These are phyloP conservation scores for Solanum virginianum DNA, from an alignment of 257 asterid species.

Conservation along the genomic window DNA sequence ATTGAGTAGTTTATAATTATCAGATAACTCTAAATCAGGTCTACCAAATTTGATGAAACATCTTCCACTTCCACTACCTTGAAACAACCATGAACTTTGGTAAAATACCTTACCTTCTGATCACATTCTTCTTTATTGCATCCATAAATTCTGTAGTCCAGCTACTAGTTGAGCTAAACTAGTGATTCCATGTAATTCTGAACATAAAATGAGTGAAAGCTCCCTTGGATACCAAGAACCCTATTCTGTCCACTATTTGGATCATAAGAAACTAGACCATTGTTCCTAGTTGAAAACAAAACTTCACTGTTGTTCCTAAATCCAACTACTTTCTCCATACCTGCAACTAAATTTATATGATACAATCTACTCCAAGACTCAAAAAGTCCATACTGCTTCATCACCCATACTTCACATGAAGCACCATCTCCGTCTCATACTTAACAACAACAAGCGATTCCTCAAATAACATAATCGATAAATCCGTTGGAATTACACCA, in stretches of 20 bases:
- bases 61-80: not conserved
- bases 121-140: not conserved
- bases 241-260: not conserved
- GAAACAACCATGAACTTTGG: not conserved
- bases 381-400: slow-evolving; percentile 34
- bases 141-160: not conserved
- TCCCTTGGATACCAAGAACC: slow-evolving; percentile 26
- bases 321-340: slow-evolving; percentile 21
- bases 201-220: slow-evolving; percentile 4
- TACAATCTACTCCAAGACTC: slow-evolving; percentile 43
- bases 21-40: not conserved
- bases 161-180: slow-evolving; percentile 11
- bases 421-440: not conserved
- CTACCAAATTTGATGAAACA: not conserved
- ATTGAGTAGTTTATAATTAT: not conserved
- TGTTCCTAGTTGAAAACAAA: slow-evolving; percentile 12
- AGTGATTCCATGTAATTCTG: slow-evolving; percentile 31
- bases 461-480: slow-evolving; percentile 7
- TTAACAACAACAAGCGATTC: slow-evolving; percentile 21
- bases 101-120: not conserved
- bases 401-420: slow-evolving; percentile 35
- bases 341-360: slow-evolving; percentile 9
- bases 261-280: slow-evolving; percentile 18
- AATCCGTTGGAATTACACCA: not conserved
- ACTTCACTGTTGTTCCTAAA: slow-evolving; percentile 30